Conservation (phyloP, 768 basidiomycete species). For the Lactifluus volemus region DNA sequence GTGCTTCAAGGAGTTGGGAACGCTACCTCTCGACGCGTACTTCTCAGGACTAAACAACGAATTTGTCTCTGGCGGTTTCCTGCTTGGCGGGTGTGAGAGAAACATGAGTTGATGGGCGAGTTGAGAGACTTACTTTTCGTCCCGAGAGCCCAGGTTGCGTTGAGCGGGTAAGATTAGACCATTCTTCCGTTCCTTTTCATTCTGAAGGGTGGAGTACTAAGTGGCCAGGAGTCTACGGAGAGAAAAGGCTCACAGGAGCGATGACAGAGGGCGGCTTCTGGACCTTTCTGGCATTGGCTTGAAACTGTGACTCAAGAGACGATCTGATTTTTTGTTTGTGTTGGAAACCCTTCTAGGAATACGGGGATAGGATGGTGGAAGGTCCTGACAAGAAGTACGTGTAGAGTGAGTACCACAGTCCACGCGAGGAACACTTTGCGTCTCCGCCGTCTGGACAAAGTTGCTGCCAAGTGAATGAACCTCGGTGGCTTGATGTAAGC, state of each 20-base stretch:
- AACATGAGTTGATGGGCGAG: background rate
- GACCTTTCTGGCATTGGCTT: slow-evolving; percentile 9
- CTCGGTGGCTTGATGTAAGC: background rate
- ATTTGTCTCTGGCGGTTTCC: background rate
- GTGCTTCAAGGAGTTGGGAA: background rate
- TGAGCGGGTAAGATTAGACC: background rate
- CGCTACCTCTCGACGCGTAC: background rate
- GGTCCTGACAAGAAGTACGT: background rate
- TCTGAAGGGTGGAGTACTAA: background rate
- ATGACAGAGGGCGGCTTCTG: slow-evolving; percentile 5
- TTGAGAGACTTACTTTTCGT: background rate
- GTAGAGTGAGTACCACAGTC: background rate
- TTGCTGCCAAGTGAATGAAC: background rate
- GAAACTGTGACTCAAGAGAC: slow-evolving; percentile 1
- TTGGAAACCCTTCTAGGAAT: background rate
- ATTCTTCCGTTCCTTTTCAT: background rate
- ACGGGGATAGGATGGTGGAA: background rate
- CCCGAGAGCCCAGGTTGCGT: background rate
- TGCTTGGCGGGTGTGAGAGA: background rate
- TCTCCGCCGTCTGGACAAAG: background rate
- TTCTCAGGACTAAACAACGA: background rate
- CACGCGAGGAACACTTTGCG: background rate
- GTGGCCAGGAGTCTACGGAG: no score
- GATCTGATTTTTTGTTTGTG: background rate
- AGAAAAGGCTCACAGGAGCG: background rate